These are phyloP conservation scores for Xylaria telfairii DNA, from an alignment of 495 filamentous ascomycete genomes.

Conservation along the genomic window DNA sequence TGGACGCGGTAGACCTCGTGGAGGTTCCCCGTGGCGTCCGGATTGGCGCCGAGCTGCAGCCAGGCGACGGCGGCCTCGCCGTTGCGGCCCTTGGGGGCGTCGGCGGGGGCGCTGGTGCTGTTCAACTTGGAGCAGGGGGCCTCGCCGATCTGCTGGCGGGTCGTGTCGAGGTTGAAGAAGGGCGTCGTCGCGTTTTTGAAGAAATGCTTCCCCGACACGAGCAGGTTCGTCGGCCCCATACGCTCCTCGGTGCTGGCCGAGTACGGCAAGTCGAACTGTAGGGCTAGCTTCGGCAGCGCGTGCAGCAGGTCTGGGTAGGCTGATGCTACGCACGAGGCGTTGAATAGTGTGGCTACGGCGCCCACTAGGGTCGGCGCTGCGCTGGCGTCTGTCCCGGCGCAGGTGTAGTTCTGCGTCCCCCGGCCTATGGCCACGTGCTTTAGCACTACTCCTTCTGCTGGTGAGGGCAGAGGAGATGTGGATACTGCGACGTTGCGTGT, in stretches of 20 bases:
- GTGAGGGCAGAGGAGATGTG: slow-evolving; percentile 54
- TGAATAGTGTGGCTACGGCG: slow-evolving; percentile 85
- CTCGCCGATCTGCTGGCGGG: slow-evolving; percentile 61
- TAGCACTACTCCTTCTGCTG: slow-evolving; percentile 61
- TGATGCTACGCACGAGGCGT: slow-evolving; percentile 79
- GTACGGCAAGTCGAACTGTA: slow-evolving; percentile 62
- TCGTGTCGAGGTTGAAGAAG: slow-evolving; percentile 75
- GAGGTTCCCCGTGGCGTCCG: slow-evolving; percentile 64
- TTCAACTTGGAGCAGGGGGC: slow-evolving; percentile 65
- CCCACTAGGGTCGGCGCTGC: slow-evolving; percentile 69
- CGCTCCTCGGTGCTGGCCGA: slow-evolving; percentile 37
- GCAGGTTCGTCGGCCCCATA: slow-evolving; percentile 60
- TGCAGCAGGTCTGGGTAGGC: slow-evolving; percentile 67
- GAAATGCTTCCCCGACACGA: slow-evolving; percentile 76
- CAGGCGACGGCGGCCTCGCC: slow-evolving; percentile 70
- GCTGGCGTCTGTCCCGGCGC: slow-evolving; percentile 61
- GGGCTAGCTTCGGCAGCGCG: slow-evolving; percentile 57
- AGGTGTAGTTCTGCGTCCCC: slow-evolving; percentile 94
- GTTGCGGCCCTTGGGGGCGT: slow-evolving; percentile 57
- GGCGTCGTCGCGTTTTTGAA: slow-evolving; percentile 74
- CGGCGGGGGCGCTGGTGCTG: slow-evolving; percentile 62
- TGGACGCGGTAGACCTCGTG: slow-evolving; percentile 84
- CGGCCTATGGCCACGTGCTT: slow-evolving; percentile 85
- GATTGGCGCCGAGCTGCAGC: slow-evolving; percentile 63
- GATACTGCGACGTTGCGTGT: slow-evolving; percentile 11